Evolutionary conservation across 306 rosid species (phyloP).

Genomic region (Purshia tridentata): DNA sequence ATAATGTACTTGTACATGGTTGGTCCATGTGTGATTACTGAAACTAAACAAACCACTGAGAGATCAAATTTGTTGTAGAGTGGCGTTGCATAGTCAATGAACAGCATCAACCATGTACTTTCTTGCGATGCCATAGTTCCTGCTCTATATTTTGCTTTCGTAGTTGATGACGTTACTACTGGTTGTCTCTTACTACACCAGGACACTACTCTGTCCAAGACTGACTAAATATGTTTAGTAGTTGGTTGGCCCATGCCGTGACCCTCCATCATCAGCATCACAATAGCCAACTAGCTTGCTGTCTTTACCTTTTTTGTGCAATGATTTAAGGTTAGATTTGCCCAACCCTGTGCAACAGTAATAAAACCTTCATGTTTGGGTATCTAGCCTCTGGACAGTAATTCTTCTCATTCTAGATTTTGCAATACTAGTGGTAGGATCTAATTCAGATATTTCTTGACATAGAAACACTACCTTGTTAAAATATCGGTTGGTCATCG

Average conservation of each 20-base stretch:
- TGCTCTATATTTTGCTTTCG: not conserved
- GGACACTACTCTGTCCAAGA: not conserved
- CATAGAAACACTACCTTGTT: not conserved
- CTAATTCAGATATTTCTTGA: not conserved
- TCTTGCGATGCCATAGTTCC: not conserved
- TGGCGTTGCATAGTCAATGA: not conserved
- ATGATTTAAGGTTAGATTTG: not conserved
- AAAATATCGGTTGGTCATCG: not conserved
- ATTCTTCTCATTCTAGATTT: not conserved
- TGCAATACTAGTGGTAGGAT: not conserved
- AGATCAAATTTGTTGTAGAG: not conserved
- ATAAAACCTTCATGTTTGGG: not conserved
- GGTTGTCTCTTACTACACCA: not conserved
- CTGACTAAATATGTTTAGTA: not conserved
- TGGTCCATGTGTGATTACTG: not conserved
- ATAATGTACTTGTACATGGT: not conserved
- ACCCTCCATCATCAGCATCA: not conserved
- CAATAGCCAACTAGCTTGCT: not conserved
- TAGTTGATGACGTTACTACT: constrained; percentile 1
- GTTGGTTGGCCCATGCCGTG: not conserved
- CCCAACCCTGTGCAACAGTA: not conserved
- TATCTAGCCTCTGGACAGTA: not conserved
- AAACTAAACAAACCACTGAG: not conserved
- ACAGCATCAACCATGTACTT: not conserved
- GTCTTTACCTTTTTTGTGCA: not conserved